Evolutionary conservation across 129 eudicot genomes (phyloP), one percentile per base, ranked within the genome.

Genomic region (Tagetes patula): DNA sequence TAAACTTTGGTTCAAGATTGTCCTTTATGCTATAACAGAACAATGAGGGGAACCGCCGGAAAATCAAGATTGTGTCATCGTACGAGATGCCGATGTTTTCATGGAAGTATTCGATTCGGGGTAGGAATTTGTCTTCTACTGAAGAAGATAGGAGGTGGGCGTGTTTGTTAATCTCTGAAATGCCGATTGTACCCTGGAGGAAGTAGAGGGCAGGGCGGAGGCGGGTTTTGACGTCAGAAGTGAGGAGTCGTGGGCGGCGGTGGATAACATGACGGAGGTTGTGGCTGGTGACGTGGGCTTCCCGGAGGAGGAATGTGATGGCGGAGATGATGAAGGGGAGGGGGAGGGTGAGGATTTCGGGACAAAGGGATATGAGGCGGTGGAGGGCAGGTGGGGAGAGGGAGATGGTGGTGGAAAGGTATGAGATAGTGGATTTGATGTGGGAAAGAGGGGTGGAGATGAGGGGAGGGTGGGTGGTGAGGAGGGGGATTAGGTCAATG

Each of bases 171-270:
- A 84, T 77, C 10, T 84, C 82, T 8, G 75, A 49, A 3, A 94
- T 84, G 0, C 98, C 98, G 14, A 94, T 85, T 3, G 89, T 86
- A 60, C 88, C 85, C 53, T 94, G 92, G 33, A 94, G 93, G 84
- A 94, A 94, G 83, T 86, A 86, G 37, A 94, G 82, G 10, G 98
- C 80, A 50, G 98, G 98, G 6, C 98, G 88, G 63, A 94, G 87
- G 40, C 81, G 90, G 38, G 75, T 65, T 5, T 84, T 86, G 47
- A 94, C 99, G 46, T 76, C 72, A 71, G 79, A 80, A 42, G 67
- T 65, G 33, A 94, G 91, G 70, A 94, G 92, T 20, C 96, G 82
- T 1, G 99, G 99, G 20, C 97, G 96, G 36, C 96, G 89, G 74
- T 85, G 87, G 88, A 94, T 81, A 36, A 85, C 88, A 49, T 65